These are phyloP conservation scores for Linnemannia exigua DNA, from an alignment of 192 early-diverging fungal species.

Conservation along the genomic window DNA sequence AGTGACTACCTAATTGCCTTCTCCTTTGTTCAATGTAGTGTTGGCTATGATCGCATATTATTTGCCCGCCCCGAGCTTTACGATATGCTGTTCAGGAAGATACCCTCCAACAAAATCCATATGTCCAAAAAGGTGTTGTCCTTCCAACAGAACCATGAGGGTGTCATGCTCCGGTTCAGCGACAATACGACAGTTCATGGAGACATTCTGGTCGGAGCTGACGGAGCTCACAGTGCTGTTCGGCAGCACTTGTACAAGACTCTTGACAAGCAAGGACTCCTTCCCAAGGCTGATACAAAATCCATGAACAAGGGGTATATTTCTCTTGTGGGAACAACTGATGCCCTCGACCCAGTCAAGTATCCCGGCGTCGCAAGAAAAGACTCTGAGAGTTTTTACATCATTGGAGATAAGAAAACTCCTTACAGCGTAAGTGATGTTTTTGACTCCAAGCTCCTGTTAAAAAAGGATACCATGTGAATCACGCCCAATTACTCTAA, in stretches of 20 bases:
- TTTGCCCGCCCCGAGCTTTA: conserved; percentile 17
- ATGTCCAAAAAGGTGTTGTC: conserved; percentile 18
- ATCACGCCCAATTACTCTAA: no score
- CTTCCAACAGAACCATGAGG: conserved; percentile 5
- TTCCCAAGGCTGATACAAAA: not conserved
- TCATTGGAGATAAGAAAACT: conserved; percentile 4
- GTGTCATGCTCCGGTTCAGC: not conserved
- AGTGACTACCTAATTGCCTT: no score
- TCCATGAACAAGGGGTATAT: not conserved
- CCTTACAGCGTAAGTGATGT: not conserved
- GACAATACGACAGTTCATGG: conserved; percentile 9
- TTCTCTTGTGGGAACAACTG: not conserved
- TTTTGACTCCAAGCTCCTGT: no score
- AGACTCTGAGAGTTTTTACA: not conserved
- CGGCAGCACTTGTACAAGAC: conserved; percentile 7
- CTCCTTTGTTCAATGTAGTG: not conserved
- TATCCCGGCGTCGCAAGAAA: not conserved
- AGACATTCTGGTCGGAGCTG: conserved; percentile 17
- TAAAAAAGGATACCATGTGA: no score
- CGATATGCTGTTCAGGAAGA: conserved; percentile 3
- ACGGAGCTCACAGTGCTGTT: conserved; percentile 10
- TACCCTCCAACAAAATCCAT: not conserved
- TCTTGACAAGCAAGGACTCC: not conserved
- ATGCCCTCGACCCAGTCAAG: not conserved
- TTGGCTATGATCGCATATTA: conserved; percentile 6